These are phyloP conservation scores for Miscanthus sacchariflorus DNA, from an alignment of 202 grass and related monocot species.

Conservation along the genomic window DNA sequence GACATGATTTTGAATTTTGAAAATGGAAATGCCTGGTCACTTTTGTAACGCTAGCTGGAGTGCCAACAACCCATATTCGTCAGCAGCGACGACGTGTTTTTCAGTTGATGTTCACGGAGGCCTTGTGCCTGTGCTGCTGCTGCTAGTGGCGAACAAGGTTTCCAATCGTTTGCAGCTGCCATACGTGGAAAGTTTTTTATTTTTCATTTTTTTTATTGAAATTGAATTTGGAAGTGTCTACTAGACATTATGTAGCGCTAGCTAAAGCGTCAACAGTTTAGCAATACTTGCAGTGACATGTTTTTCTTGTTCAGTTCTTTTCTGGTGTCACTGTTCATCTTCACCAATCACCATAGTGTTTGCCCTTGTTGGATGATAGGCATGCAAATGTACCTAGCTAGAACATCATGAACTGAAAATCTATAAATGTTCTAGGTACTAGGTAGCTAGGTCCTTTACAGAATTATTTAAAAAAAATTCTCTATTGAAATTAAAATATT, in stretches of 20 bases:
- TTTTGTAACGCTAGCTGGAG: constrained; percentile 12
- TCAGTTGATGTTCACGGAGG: not conserved
- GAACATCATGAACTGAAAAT: not conserved
- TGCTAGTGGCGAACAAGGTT: not conserved
- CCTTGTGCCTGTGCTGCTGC: not conserved
- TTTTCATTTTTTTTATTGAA: too few relatives aligned
- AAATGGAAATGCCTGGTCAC: constrained; percentile 24
- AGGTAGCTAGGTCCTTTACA: too few relatives aligned
- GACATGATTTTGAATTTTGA: constrained; percentile 3
- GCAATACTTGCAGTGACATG: not conserved
- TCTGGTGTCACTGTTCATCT: constrained; percentile 15
- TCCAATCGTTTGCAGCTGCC: not conserved
- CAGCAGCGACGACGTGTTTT: not conserved
- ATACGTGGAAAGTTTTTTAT: not conserved
- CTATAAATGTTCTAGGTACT: too few relatives aligned
- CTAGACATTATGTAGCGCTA: too few relatives aligned
- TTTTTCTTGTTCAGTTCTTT: not conserved
- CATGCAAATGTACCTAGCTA: not conserved
- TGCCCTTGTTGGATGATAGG: not conserved
- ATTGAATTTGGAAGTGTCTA: too few relatives aligned
- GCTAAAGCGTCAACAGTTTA: too few relatives aligned
- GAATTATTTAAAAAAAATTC: too few relatives aligned
- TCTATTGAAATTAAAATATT: too few relatives aligned
- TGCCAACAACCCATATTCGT: not conserved
- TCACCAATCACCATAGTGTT: not conserved